Evolutionary conservation across 2,329 filamentous ascomycete genomes (phyloP).

Genomic region (Neonectria neomacrospora): DNA sequence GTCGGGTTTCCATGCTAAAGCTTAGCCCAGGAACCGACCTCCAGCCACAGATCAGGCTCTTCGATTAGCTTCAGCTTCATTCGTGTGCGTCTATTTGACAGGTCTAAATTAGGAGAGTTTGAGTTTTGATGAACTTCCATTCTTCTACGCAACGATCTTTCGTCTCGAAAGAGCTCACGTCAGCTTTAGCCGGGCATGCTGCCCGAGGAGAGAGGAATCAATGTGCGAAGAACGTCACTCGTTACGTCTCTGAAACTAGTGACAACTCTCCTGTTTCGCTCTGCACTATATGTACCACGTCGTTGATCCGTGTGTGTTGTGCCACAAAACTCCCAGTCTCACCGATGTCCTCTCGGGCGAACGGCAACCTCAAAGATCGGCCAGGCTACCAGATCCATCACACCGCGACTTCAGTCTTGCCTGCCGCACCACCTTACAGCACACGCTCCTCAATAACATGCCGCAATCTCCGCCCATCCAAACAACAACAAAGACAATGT

Average conservation of each 20-base stretch:
- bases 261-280: no score
- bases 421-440: background rate
- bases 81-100: background rate
- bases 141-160: background rate
- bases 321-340: background rate
- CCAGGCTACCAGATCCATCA: background rate
- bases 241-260: background rate
- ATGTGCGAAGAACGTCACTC: background rate
- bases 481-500: background rate
- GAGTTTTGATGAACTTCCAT: background rate
- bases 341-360: conserved; percentile 3
- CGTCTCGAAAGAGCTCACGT: background rate
- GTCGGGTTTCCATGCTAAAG: background rate
- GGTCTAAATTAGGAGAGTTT: background rate
- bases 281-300: no score
- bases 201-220: background rate
- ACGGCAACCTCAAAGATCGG: background rate
- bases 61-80: conserved; percentile 16
- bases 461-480: background rate
- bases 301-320: background rate
- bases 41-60: conserved; percentile 21
- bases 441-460: background rate
- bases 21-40: conserved; percentile 22
- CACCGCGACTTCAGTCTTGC: background rate
- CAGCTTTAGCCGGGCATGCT: background rate